Percentiles rank a stretch among this genome's conserved stretches.
phyloP scores from a whole-genome alignment of 1,284 basidiomycete genomes.

The Fomitopsis palustris region DNA sequence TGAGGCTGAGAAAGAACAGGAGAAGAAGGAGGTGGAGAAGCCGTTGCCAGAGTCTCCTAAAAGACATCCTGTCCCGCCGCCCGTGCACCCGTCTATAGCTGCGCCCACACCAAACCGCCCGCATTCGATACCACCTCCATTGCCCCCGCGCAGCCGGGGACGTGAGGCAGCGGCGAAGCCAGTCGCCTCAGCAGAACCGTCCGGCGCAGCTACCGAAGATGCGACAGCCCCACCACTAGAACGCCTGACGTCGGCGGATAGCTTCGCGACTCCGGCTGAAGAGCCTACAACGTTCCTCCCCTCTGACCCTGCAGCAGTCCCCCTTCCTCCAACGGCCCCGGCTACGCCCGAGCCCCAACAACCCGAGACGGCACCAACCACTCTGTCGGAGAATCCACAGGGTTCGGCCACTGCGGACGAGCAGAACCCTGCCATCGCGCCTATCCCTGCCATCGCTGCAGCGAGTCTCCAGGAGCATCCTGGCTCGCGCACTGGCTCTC shows the following conservation, averaged over 20 bases:
- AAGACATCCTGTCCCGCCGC: constrained; percentile 28
- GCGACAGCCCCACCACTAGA: background rate
- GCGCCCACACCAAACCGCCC: constrained; percentile 14
- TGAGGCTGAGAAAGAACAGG: constrained; percentile 9
- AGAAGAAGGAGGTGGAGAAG: constrained; percentile 11
- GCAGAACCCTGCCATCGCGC: background rate
- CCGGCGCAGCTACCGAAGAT: background rate
- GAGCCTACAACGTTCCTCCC: constrained; percentile 19
- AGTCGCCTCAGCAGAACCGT: background rate
- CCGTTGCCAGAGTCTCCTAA: constrained; percentile 17
- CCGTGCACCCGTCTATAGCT: constrained; percentile 32
- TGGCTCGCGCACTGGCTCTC: constrained; percentile 20
- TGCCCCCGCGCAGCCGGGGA: constrained; percentile 1
- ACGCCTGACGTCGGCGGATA: constrained; percentile 20
- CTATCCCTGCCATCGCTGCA: constrained; percentile 8
- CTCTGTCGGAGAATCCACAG: background rate
- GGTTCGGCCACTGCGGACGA: background rate
- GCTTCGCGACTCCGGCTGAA: constrained; percentile 33
- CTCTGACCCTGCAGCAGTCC: constrained; percentile 25
- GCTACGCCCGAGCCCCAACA: constrained; percentile 11
- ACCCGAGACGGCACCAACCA: background rate
- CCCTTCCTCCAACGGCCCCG: constrained; percentile 41
- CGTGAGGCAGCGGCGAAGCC: background rate
- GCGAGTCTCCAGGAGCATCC: constrained; percentile 7
- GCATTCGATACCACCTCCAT: constrained; percentile 22